Evolutionary conservation across 768 basidiomycete species (phyloP).

Genomic region (Tulasnella sp.): DNA sequence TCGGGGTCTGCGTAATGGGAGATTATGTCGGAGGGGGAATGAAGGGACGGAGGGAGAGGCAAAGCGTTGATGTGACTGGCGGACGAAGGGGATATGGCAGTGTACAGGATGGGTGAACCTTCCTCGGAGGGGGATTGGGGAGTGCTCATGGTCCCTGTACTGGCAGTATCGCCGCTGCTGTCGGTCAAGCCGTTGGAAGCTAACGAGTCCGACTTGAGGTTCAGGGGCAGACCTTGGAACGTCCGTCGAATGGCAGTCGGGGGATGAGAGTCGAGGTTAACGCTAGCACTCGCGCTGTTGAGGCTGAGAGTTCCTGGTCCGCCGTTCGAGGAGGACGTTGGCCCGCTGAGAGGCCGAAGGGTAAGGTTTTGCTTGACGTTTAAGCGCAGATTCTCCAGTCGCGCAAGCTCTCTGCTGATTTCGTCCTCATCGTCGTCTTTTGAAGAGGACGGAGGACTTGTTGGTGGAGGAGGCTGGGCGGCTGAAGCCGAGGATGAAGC

Average conservation of each 20-base stretch:
- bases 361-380: constrained; percentile 71
- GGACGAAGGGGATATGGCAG: background rate
- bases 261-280: constrained; percentile 33
- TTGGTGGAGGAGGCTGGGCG: background rate
- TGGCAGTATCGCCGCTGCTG: constrained; percentile 24
- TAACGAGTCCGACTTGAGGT: background rate
- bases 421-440: constrained; percentile 39
- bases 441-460: background rate
- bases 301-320: background rate
- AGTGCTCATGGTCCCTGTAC: background rate
- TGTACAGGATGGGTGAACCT: background rate
- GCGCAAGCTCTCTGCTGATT: constrained; percentile 56
- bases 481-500: background rate
- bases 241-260: constrained; percentile 43
- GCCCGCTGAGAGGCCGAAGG: constrained; percentile 52
- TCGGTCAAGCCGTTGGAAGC: constrained; percentile 30
- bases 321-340: constrained; percentile 1
- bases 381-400: constrained; percentile 58
- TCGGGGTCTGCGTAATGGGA: constrained; percentile 1
- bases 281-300: background rate
- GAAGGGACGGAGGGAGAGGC: background rate
- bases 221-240: constrained; percentile 19
- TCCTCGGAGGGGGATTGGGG: background rate
- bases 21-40: constrained; percentile 7
- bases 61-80: background rate